A percentile compares a stretch with the other conserved stretches of the same genome.
phyloP scores from a whole-genome alignment of 2,329 filamentous ascomycete genomes.

The Pseudonectria buxi region DNA sequence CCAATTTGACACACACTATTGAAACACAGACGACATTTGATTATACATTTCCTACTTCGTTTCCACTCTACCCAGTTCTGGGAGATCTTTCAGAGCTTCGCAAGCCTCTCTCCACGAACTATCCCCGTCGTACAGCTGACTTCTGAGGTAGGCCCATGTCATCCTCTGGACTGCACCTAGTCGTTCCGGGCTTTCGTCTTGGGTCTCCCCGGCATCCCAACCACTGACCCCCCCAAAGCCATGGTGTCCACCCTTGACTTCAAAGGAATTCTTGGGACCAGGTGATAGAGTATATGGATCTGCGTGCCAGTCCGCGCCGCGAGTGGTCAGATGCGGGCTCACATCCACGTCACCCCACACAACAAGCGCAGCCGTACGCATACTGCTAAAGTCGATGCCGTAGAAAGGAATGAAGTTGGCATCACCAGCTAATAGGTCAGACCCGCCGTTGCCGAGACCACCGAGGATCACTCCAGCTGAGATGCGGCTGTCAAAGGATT shows the following conservation, averaged over 20 bases:
- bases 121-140: slow-evolving; percentile 13
- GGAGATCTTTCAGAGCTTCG: slow-evolving; percentile 8
- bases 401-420: slow-evolving; percentile 14
- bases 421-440: slow-evolving; percentile 8
- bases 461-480: slow-evolving; percentile 21
- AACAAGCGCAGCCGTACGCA: slow-evolving; percentile 14
- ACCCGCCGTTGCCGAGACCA: slow-evolving; percentile 10
- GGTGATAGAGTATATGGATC: slow-evolving; percentile 16
- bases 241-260: slow-evolving; percentile 17
- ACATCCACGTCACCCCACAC: slow-evolving; percentile 19
- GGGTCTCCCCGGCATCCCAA: slow-evolving; percentile 20
- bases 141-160: slow-evolving; percentile 19
- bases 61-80: slow-evolving; percentile 14
- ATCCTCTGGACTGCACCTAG: slow-evolving; percentile 16
- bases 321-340: slow-evolving; percentile 12
- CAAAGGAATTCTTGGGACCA: slow-evolving; percentile 13
- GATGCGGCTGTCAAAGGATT: slow-evolving; percentile 13
- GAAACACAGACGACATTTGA: too few relatives aligned
- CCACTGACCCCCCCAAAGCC: slow-evolving; percentile 20
- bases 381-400: slow-evolving; percentile 12
- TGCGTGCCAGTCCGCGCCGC: slow-evolving; percentile 19
- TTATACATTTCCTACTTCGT: neutral
- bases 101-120: slow-evolving; percentile 13
- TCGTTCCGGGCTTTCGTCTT: slow-evolving; percentile 18
- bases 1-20: too few relatives aligned